Base-by-base conservation (phyloP, 345 rosid species). In the Citrus medica region DNA sequence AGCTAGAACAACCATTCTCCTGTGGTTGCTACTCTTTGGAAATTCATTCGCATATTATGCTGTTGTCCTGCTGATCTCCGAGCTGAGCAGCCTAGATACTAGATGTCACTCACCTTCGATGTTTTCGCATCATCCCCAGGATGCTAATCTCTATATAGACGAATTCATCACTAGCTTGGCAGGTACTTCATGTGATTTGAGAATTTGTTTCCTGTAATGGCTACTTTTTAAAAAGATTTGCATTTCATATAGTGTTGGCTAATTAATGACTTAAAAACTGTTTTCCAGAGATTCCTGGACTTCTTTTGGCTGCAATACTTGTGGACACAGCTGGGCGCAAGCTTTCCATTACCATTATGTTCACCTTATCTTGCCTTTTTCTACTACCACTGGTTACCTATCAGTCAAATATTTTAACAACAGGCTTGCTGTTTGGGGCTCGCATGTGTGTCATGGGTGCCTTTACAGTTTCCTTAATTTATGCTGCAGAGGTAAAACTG, bases 41-140 rank as follows among this genome's bases (percentile, higher is more conserved):
- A 89, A 87, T 84, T 83, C 89, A 12, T 90, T 90, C 75, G 83
- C 89, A 5, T 90, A 90, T 60, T 90, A 89, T 67, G 91, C 90
- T 25, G 73, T 90, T 33, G 86, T 90, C 64, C 72, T 90, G 79
- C 85, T 90, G 73, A 89, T 89, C 40, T 86, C 91, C 21, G 86
- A 89, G 83, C 80, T 90, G 69, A 86, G 84, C 76, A 80, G 74
- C 40, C 76, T 82, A 67, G 67, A 79, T 61, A 82, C 67, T 65
- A 76, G 56, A 27, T 89, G 91, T 62, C 7, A 66, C 74, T 12
- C 73, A 25, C 22, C 70, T 16, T 28, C 69, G 32, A 10, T 22
- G 28, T 78, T 71, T 69, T 65, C 74, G 9, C 13, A 61, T 9
- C 75, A 77, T 35, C n/a, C 78, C 71, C 81, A 61, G 42, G 72